A percentile compares a stretch with the other conserved stretches of the same genome.
Conservation (phyloP, 1,139 yeast genomes). For the Yamadazyma siamensis region DNA sequence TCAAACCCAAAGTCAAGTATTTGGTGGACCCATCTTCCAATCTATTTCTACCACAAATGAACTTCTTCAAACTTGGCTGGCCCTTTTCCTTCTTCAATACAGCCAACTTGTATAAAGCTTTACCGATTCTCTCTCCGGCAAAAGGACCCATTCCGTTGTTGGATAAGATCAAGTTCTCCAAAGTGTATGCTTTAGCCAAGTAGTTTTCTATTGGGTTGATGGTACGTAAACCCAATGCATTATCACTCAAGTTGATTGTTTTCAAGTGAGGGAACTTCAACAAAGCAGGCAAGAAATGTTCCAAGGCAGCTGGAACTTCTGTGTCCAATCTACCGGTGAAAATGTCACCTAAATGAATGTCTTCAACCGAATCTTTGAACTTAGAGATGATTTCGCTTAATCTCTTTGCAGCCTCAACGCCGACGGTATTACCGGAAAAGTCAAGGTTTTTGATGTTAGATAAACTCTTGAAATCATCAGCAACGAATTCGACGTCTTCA, state of each 20-base stretch:
- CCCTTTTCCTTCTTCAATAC: conserved; percentile 50
- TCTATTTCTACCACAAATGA: conserved; percentile 94
- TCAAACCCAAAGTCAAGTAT: conserved; percentile 71
- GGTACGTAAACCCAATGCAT: conserved; percentile 95
- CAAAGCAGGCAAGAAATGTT: conserved; percentile 68
- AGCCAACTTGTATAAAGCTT: conserved; percentile 74
- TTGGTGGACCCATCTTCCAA: conserved; percentile 90
- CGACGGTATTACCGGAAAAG: conserved; percentile 90
- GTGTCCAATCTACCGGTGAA: conserved; percentile 93
- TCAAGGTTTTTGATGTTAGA: conserved; percentile 56
- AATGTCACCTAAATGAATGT: conserved; percentile 82
- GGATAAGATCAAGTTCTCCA: conserved; percentile 82
- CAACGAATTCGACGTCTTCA: conserved; percentile 56
- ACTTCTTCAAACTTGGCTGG: conserved; percentile 61
- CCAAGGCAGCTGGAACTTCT: conserved; percentile 86
- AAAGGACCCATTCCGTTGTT: conserved; percentile 98
- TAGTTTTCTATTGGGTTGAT: conserved; percentile 84
- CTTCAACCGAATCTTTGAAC: conserved; percentile 50
- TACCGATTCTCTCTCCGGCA: conserved; percentile 93
- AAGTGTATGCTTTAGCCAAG: conserved; percentile 68
- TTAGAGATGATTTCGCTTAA: conserved; percentile 59
- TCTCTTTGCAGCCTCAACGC: conserved; percentile 79
- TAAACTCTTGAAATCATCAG: conserved; percentile 10
- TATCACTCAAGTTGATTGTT: conserved; percentile 83
- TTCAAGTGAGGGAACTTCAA: conserved; percentile 64